Base-by-base conservation (phyloP, 768 basidiomycete species). In the Gymnopilus dilepis region DNA sequence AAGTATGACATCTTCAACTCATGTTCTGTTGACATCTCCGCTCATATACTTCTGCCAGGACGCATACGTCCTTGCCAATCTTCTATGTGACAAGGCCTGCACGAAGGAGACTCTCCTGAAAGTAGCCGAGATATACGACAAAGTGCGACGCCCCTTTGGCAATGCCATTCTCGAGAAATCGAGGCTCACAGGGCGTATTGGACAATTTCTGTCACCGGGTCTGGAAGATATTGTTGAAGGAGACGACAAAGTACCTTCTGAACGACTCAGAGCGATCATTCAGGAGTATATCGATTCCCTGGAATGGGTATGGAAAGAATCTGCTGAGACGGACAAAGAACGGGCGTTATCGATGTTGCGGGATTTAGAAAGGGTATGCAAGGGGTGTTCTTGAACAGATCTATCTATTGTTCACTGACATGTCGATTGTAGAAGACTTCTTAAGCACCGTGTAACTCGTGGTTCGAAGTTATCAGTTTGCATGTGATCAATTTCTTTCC, bases 11-110 rank as follows among this genome's bases (percentile, higher is more conserved):
- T 33, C 17, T 5, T 51, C 6, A 19, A 42, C 19, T 21, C 54
- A n/a, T 28, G 47, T 51, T n/a, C 24, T n/a, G n/a, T n/a, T n/a
- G n/a, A n/a, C n/a, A n/a, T n/a, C n/a, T n/a, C n/a, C n/a, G n/a
- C n/a, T n/a, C n/a, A 30, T 43, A 38, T n/a, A 41, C 24, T 19
- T 43, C 12, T 55, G 24, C 4, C 3, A 80, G 78, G 78, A 80
- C 57, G 74, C 75, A 0, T 78, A 76, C 54, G 69, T 80, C 37
- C 69, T 80, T 9, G 76, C 74, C 4, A 63, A 54, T 31, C 70
- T 76, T 31, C 58, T 76, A 43, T 69, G 58, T 26, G 50, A 60
- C 34, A 50, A 53, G 40, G n/a, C 12, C 11, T 65, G 57, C 41
- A 61, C 38, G 28, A 66, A 48, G 21, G 58, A 56, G 17, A 56